Base-by-base conservation (phyloP, 179 eudicot genomes). In the Silene coronaria region DNA sequence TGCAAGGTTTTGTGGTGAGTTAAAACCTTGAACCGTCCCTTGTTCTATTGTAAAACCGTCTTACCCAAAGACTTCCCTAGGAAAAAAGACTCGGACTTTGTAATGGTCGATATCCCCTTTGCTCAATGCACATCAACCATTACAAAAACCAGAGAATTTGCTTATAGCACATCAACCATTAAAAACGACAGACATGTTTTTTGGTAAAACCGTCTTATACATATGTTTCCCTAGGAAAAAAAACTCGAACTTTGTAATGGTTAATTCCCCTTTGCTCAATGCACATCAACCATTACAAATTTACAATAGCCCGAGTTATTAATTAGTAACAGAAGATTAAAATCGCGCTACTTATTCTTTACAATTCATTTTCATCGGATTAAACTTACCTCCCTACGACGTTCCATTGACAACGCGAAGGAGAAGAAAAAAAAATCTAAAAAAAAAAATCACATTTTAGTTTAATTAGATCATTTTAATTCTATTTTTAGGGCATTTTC, bases 261-360 rank as follows among this genome's bases (percentile, higher is more conserved):
- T 46, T 77, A 58, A 75, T 38, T 78, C 82, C 86, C 84, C 84
- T 75, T 77, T 65, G 79, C 63, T 61, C 34, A 67, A 64, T 59
- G 74, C 86, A 75, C 74, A 78, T 81, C 73, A 77, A 76, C 77
- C 79, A 70, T 65, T 76, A 70, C 80, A 75, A 70, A 77, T 65
- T 65, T 76, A 70, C 80, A 75, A 70, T 5, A 30, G 0, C 27
- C 26, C 65, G 57, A 17, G 38, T 46, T 46, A 46, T 6, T 46
- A 68, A 68, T 5, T 6, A n/a, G 24, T 32, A 73, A 16, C 17
- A 10, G 48, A 10, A 46, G 32, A 70, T 60, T 30, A 5, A 28
- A 60, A 38, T 14, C 4, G 27, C 16, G 28, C 17, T 19, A 21
- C 23, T n/a, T n/a, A n/a, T n/a, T n/a, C n/a, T n/a, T n/a, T n/a